Percentiles rank a stretch among this genome's conserved stretches.
phyloP scores from a whole-genome alignment of 768 basidiomycete species.

The Suillus brevipes region DNA sequence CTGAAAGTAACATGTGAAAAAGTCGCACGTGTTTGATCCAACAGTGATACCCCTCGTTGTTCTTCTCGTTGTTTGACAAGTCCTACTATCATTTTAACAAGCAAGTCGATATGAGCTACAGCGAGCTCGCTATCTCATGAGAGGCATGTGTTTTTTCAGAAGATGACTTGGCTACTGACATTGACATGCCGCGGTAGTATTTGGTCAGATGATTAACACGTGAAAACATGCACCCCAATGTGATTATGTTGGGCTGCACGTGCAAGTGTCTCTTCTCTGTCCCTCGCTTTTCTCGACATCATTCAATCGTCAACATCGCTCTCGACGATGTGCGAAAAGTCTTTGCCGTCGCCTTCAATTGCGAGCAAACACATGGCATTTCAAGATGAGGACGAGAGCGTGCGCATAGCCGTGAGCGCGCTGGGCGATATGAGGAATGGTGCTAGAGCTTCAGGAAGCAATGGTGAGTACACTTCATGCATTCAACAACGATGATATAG shows the following conservation, averaged over 20 bases:
- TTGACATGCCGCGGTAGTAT: constrained; percentile 5
- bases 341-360: constrained; percentile 16
- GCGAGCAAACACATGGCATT: constrained; percentile 23
- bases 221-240: constrained; percentile 20
- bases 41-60: neutral
- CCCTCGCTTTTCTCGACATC: constrained; percentile 5
- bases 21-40: neutral
- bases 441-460: constrained; percentile 15
- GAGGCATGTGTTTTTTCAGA: neutral
- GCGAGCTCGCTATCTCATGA: neutral
- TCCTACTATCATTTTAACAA: neutral
- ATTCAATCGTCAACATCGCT: constrained; percentile 2
- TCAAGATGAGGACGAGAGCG: constrained; percentile 69
- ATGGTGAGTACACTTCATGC: constrained; percentile 15
- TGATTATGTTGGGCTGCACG: constrained; percentile 11
- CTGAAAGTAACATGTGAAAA: neutral
- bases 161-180: neutral
- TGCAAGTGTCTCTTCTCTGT: neutral
- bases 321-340: constrained; percentile 17
- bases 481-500: neutral
- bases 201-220: constrained; percentile 19
- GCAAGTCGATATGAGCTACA: neutral
- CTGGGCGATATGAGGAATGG: constrained; percentile 76
- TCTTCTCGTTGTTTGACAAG: neutral
- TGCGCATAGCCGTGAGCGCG: constrained; percentile 75